Percentiles rank a stretch among this genome's conserved stretches.
phyloP scores from a whole-genome alignment of 2,329 filamentous ascomycete species.

The Balansia obtecta region DNA sequence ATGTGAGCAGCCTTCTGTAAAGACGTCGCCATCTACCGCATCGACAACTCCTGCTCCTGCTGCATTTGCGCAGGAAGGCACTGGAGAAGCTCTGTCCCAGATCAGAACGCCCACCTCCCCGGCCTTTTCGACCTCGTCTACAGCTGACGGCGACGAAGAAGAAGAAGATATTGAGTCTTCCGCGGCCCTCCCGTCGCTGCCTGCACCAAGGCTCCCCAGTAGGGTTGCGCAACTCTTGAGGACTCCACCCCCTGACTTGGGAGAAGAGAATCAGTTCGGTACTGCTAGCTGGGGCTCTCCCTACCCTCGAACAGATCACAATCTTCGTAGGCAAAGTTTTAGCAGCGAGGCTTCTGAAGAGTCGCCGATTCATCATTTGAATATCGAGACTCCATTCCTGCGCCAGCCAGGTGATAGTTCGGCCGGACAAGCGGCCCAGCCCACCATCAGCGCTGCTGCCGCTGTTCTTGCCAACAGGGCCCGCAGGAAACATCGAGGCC shows the following conservation, averaged over 20 bases:
- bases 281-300: constrained; percentile 89
- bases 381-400: constrained; percentile 50
- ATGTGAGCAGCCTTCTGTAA: constrained; percentile 27
- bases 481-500: constrained; percentile 44
- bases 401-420: constrained; percentile 36
- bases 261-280: constrained; percentile 33
- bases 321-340: constrained; percentile 37
- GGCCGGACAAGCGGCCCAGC: constrained; percentile 15
- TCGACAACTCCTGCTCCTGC: constrained; percentile 40
- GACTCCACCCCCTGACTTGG: constrained; percentile 31
- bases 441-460: constrained; percentile 39
- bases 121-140: constrained; percentile 49
- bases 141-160: constrained; percentile 42
- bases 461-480: constrained; percentile 52
- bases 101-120: constrained; percentile 37
- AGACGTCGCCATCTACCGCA: constrained; percentile 43
- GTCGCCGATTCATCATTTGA: constrained; percentile 47
- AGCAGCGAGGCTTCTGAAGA: constrained; percentile 49
- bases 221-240: constrained; percentile 42
- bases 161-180: constrained; percentile 42
- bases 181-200: constrained; percentile 45
- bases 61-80: constrained; percentile 49
- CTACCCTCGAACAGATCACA: constrained; percentile 55
- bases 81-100: constrained; percentile 24
- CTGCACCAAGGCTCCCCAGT: constrained; percentile 43